Percentiles rank a stretch among this genome's conserved stretches.
Conservation (phyloP, 78 protist genomes). For the Dictyostelium firmibasis region DNA sequence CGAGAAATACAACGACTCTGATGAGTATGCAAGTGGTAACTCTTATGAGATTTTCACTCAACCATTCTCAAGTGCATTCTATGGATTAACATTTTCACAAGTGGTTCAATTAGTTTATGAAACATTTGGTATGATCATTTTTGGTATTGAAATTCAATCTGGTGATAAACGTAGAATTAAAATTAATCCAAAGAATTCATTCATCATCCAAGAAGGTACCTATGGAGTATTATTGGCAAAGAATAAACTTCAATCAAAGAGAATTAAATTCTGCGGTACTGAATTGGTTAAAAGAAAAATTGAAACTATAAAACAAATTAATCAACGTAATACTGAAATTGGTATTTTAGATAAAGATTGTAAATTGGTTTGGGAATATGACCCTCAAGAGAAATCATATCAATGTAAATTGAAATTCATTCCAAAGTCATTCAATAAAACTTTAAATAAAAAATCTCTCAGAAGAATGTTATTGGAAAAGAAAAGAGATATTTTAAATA, state of each 20-base stretch:
- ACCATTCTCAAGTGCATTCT: conserved; percentile 16
- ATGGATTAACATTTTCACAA: conserved; percentile 16
- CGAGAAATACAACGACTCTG: conserved; percentile 24
- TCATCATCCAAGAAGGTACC: conserved; percentile 20
- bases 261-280: conserved; percentile 14
- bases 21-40: conserved; percentile 69
- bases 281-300: not conserved
- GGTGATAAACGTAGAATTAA: conserved; percentile 1
- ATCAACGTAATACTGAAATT: not conserved
- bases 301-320: not conserved
- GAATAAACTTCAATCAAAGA: conserved; percentile 15
- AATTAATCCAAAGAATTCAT: conserved; percentile 19
- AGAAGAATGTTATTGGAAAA: conserved; percentile 34
- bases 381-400: not conserved
- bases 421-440: not conserved
- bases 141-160: conserved; percentile 37
- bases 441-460: not conserved
- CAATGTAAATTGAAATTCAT: conserved; percentile 25
- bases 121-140: conserved; percentile 59
- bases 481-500: conserved; percentile 33
- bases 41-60: conserved; percentile 68
- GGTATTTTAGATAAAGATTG: conserved; percentile 12
- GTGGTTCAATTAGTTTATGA: conserved; percentile 42
- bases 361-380: conserved; percentile 74
- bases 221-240: conserved; percentile 53